Percentiles rank a stretch among this genome's conserved stretches.
phyloP scores from a whole-genome alignment of 2,329 filamentous ascomycete species.

The Knufia fluminis region DNA sequence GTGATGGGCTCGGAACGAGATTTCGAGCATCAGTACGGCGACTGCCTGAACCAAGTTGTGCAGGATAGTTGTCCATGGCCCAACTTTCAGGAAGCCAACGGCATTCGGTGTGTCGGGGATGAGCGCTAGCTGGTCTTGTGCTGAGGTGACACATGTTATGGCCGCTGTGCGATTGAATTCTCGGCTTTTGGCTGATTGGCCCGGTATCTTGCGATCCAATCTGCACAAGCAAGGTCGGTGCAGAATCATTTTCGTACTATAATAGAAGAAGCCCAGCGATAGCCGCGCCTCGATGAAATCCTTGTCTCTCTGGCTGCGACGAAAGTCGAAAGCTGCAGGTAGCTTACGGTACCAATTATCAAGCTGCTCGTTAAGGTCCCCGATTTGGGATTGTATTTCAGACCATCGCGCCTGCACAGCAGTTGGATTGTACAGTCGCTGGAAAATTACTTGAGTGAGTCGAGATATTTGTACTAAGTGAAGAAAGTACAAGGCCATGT shows the following conservation, averaged over 20 bases:
- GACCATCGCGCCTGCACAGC: conserved; percentile 28
- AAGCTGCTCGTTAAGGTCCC: conserved; percentile 27
- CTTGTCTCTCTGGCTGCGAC: conserved; percentile 24
- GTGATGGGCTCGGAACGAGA: conserved; percentile 37
- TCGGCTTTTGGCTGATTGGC: conserved; percentile 24
- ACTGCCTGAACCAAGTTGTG: conserved; percentile 38
- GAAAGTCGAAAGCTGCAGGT: conserved; percentile 30
- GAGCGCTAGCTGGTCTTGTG: conserved; percentile 30
- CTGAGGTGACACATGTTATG: conserved; percentile 31
- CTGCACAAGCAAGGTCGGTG: conserved; percentile 39
- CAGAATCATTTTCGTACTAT: conserved; percentile 36
- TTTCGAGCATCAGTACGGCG: conserved; percentile 36
- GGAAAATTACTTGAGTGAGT: conserved; percentile 30
- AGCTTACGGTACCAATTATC: conserved; percentile 33
- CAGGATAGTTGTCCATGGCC: conserved; percentile 38
- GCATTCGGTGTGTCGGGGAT: conserved; percentile 35
- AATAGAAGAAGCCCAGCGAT: conserved; percentile 35
- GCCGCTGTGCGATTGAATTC: conserved; percentile 34
- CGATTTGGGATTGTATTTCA: conserved; percentile 31
- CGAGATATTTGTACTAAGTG: conserved; percentile 31
- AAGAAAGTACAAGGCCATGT: conserved; percentile 32
- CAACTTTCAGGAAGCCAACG: conserved; percentile 31
- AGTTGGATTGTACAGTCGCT: conserved; percentile 32
- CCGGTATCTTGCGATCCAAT: conserved; percentile 28
- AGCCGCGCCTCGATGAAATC: conserved; percentile 31